Conservation (phyloP, 2,329 filamentous ascomycete genomes). For the Alternaria hordeiaustralica region DNA sequence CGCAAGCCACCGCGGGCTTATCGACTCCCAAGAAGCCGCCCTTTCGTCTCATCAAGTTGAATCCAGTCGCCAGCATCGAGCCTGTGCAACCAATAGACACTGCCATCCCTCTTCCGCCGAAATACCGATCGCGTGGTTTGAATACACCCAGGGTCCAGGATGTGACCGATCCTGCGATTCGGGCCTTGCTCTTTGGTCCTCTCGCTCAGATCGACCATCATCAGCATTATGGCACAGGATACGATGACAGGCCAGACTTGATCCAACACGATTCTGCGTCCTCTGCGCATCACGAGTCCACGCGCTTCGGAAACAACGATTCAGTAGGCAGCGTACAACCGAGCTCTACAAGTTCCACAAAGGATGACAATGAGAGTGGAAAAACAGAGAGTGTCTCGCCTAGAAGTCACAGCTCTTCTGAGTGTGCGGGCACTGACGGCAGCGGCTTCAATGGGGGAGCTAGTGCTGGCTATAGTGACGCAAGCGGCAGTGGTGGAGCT, state of each 20-base stretch:
- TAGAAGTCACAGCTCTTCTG: not conserved
- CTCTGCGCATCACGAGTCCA: not conserved
- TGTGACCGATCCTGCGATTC: not conserved
- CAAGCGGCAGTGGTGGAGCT: not conserved
- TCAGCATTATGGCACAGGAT: not conserved
- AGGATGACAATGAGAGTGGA: not conserved
- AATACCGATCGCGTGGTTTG: not conserved
- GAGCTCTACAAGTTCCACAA: not conserved
- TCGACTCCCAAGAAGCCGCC: not conserved
- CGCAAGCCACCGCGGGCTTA: not conserved
- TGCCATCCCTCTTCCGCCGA: not conserved
- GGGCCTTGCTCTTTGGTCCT: not conserved
- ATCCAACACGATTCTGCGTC: not conserved
- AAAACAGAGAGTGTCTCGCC: not conserved
- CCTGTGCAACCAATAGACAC: not conserved
- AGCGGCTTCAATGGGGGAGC: not conserved
- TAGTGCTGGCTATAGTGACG: not conserved
- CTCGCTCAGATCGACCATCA: not conserved
- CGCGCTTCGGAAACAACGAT: not conserved
- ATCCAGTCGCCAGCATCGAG: not conserved
- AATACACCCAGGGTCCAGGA: not conserved
- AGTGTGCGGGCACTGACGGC: not conserved
- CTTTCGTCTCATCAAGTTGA: not conserved
- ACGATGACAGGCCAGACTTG: not conserved
- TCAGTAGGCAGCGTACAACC: not conserved